These are phyloP conservation scores for Sporodiniella umbellata DNA, from an alignment of 371 early-diverging fungal species.

Conservation along the genomic window DNA sequence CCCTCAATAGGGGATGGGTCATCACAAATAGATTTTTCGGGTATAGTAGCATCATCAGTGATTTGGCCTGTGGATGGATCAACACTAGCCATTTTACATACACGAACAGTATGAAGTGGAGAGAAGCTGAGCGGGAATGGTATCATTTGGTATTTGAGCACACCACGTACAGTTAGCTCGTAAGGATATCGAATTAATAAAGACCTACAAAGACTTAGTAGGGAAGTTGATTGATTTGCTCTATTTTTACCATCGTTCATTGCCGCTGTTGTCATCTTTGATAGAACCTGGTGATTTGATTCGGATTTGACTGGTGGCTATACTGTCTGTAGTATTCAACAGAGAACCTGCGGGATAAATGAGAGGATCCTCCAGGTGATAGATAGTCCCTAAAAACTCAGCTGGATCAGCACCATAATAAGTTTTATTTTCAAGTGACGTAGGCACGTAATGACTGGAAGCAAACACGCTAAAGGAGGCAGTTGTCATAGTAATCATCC, in stretches of 20 bases:
- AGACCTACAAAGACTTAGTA: conserved; percentile 32
- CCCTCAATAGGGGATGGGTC: conserved; percentile 7
- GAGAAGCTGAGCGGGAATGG: conserved; percentile 15
- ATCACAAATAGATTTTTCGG: conserved; percentile 34
- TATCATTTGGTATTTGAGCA: conserved; percentile 52
- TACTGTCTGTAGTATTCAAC: conserved; percentile 21
- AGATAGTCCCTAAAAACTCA: conserved; percentile 17
- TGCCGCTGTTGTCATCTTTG: conserved; percentile 40
- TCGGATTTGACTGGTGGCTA: conserved; percentile 57
- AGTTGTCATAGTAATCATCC: conserved; percentile 42
- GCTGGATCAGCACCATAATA: background rate
- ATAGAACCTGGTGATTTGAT: conserved; percentile 56
- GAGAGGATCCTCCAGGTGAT: conserved; percentile 16
- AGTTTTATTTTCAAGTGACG: background rate
- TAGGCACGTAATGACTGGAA: conserved; percentile 23
- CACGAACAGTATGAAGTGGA: conserved; percentile 18
- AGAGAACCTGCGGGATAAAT: conserved; percentile 36
- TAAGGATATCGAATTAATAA: conserved; percentile 56
- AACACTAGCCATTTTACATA: conserved; percentile 38
- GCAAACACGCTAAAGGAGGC: conserved; percentile 20
- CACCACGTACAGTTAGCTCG: conserved; percentile 63
- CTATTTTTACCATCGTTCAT: conserved; percentile 39
- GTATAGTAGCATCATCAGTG: conserved; percentile 11
- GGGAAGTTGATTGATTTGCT: background rate
- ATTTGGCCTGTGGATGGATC: conserved; percentile 41